Percentiles rank a stretch among this genome's conserved stretches.
Conservation (phyloP, 495 filamentous ascomycete genomes). For the Acidiella bohemica region DNA sequence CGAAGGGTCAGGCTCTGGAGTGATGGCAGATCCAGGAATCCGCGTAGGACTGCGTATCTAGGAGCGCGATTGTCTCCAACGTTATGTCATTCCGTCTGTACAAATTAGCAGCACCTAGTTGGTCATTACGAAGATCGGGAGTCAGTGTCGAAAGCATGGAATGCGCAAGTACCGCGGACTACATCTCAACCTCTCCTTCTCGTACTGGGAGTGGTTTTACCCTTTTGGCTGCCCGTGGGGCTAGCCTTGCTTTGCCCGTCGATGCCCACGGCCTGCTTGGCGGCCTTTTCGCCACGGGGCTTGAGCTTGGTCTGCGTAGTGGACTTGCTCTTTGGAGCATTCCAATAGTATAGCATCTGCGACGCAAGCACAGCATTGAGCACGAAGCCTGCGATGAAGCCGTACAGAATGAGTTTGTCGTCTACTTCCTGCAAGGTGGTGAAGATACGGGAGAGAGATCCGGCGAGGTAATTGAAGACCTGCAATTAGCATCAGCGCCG, state of each 20-base stretch:
- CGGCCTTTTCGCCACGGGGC: slow-evolving; percentile 10
- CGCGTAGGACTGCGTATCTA: too few relatives aligned
- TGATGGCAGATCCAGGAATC: neutral
- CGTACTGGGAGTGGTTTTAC: slow-evolving; percentile 16
- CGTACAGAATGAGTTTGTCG: slow-evolving; percentile 86
- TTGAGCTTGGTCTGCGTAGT: slow-evolving; percentile 21
- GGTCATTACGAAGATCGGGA: too few relatives aligned
- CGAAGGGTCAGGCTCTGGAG: neutral
- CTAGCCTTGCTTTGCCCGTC: slow-evolving; percentile 4
- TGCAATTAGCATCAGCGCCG: slow-evolving; percentile 28
- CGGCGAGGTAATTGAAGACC: slow-evolving; percentile 96
- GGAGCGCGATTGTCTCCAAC: too few relatives aligned
- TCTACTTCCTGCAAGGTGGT: slow-evolving; percentile 93
- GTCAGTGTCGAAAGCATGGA: too few relatives aligned
- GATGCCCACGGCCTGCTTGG: slow-evolving; percentile 4
- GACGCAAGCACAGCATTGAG: slow-evolving; percentile 74
- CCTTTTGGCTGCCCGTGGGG: slow-evolving; percentile 6
- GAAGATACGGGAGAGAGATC: slow-evolving; percentile 85
- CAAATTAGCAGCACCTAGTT: too few relatives aligned
- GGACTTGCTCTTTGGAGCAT: slow-evolving; percentile 45
- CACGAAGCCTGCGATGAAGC: slow-evolving; percentile 75
- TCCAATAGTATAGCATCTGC: slow-evolving; percentile 98
- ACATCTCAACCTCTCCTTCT: slow-evolving; percentile 19
- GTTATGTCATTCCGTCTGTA: too few relatives aligned
- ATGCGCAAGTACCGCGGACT: too few relatives aligned